Percentiles rank a stretch among this genome's conserved stretches.
These are phyloP conservation scores for Breviolum minutum DNA, from an alignment of 73 alveolate genomes.

Conservation along the genomic window DNA sequence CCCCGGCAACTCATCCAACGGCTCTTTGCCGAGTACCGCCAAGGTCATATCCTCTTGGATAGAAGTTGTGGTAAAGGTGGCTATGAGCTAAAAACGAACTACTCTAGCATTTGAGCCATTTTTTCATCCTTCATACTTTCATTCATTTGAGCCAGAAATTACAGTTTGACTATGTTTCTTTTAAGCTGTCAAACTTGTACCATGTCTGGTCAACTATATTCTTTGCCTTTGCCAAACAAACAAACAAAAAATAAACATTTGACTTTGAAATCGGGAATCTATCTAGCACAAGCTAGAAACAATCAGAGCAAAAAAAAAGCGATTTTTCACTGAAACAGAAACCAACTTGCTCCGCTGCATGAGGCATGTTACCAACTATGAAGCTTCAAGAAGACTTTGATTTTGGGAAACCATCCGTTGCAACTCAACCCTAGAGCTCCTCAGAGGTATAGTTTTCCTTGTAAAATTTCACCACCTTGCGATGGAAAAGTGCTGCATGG, in stretches of 20 bases:
- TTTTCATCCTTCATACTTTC: not conserved
- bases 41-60: conserved; percentile 67
- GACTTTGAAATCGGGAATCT: too few species aligned
- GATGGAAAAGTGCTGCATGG: too few species aligned
- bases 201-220: too few species aligned
- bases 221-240: too few species aligned
- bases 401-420: not conserved
- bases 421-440: not conserved
- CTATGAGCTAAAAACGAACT: too few species aligned
- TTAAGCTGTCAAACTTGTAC: too few species aligned
- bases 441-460: conserved; percentile 49
- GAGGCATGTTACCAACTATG: too few species aligned
- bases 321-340: too few species aligned
- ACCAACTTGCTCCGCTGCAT: too few species aligned
- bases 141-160: not conserved
- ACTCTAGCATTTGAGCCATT: not conserved
- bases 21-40: conserved; percentile 78
- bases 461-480: conserved; percentile 54
- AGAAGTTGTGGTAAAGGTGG: not conserved
- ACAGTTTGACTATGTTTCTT: not conserved
- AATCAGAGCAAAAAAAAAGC: too few species aligned
- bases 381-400: not conserved
- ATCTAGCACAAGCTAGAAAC: too few species aligned
- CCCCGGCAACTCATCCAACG: conserved; percentile 34
- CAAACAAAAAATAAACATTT: too few species aligned